Conservation (phyloP, 352 stramenopile genomes). For the Phytophthora citricola region DNA sequence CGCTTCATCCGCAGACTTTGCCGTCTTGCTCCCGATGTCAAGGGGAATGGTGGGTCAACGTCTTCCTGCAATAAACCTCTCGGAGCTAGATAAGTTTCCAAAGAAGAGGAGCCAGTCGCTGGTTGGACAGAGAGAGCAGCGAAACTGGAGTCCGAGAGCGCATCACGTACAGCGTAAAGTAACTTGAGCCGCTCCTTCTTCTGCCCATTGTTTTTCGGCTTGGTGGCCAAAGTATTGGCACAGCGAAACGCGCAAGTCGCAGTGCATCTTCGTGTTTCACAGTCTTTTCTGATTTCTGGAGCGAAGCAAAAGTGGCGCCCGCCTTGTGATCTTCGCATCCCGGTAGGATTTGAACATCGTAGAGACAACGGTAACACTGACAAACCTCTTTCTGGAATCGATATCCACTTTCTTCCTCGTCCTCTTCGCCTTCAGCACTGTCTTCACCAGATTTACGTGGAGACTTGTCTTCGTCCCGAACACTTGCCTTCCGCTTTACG, state of each 20-base stretch:
- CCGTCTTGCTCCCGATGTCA: not conserved
- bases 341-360: slow-evolving; percentile 73
- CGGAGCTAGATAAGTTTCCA: slow-evolving; percentile 49
- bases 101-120: slow-evolving; percentile 13
- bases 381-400: slow-evolving; percentile 58
- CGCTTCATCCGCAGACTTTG: slow-evolving; percentile 28
- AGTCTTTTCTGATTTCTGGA: slow-evolving; percentile 31
- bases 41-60: slow-evolving; percentile 16
- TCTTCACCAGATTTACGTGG: slow-evolving; percentile 5
- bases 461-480: slow-evolving; percentile 14
- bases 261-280: slow-evolving; percentile 39
- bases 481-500: slow-evolving; percentile 21
- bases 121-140: slow-evolving; percentile 26
- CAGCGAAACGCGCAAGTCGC: slow-evolving; percentile 54
- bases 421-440: slow-evolving; percentile 13
- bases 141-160: slow-evolving; percentile 38
- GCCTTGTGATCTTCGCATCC: slow-evolving; percentile 69
- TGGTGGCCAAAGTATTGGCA: slow-evolving; percentile 65
- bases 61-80: slow-evolving; percentile 44
- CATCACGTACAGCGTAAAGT: slow-evolving; percentile 59
- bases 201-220: slow-evolving; percentile 69
- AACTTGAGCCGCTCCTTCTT: slow-evolving; percentile 82
- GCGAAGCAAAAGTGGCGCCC: slow-evolving; percentile 41
- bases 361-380: slow-evolving; percentile 80
- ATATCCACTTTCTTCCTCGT: slow-evolving; percentile 27